Conservation (phyloP, 2,329 filamentous ascomycete species). For the Fusarium nisikadoi region DNA sequence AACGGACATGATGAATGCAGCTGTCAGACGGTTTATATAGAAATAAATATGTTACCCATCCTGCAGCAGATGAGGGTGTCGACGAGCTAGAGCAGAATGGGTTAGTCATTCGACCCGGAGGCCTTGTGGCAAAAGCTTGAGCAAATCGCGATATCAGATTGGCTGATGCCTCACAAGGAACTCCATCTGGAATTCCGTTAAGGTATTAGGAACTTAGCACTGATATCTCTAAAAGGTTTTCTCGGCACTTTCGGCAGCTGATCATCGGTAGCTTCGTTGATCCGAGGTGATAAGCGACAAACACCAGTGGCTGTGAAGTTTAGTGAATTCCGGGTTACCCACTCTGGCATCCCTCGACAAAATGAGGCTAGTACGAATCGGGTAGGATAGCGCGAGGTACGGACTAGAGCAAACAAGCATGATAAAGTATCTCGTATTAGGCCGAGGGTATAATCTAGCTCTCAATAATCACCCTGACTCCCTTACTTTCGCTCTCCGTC, state of each 20-base stretch:
- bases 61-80: too few species aligned
- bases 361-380: neutral
- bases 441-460: neutral
- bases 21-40: too few species aligned
- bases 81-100: neutral
- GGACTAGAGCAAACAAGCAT: neutral
- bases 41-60: too few species aligned
- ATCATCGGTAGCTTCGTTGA: neutral
- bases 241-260: neutral
- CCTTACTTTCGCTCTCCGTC: neutral
- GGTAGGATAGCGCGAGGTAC: neutral
- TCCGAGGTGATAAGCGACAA: neutral
- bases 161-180: neutral
- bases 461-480: constrained; percentile 12
- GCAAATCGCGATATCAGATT: neutral
- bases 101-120: neutral
- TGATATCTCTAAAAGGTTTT: rapidly evolving
- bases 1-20: too few species aligned
- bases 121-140: neutral
- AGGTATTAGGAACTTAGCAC: neutral
- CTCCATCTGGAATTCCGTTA: neutral
- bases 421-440: neutral
- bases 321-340: neutral
- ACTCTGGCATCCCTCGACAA: neutral
- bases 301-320: neutral